Conservation (phyloP, 1,284 basidiomycete genomes). For the Sporisorium iseilematis-ciliati region DNA sequence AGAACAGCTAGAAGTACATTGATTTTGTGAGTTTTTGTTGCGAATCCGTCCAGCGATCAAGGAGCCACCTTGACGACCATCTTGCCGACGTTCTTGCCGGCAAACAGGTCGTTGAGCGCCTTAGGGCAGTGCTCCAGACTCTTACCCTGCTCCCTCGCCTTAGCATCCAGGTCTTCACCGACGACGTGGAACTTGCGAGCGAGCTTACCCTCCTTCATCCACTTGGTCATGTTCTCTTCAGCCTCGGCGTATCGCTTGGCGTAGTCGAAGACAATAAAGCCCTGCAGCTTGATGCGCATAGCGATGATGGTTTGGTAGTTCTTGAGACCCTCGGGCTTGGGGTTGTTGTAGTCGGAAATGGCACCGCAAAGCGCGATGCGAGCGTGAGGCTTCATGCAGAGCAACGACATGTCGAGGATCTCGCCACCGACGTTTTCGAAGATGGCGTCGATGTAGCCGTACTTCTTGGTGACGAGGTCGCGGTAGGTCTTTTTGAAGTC, state of each 20-base stretch:
- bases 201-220: conserved; percentile 78
- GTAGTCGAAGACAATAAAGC: conserved; percentile 74
- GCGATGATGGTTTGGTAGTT: conserved; percentile 76
- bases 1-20: not conserved
- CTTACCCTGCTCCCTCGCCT: conserved; percentile 23
- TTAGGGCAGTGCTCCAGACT: conserved; percentile 41
- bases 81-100: conserved; percentile 58
- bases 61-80: conserved; percentile 55
- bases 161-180: conserved; percentile 40
- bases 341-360: conserved; percentile 73
- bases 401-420: conserved; percentile 50
- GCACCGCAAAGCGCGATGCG: conserved; percentile 82
- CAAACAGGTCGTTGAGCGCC: conserved; percentile 55
- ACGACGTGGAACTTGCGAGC: conserved; percentile 75
- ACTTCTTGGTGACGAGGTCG: conserved; percentile 72
- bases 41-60: not conserved
- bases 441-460: conserved; percentile 55
- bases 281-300: conserved; percentile 81
- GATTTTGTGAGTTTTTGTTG: not conserved
- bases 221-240: conserved; percentile 72
- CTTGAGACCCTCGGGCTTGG: conserved; percentile 68
- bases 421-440: conserved; percentile 60
- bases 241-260: conserved; percentile 42
- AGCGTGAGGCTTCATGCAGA: conserved; percentile 79
- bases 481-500: conserved; percentile 77